Evolutionary conservation across 768 basidiomycete genomes (phyloP).

Genomic region (Serendipita vermifera): DNA sequence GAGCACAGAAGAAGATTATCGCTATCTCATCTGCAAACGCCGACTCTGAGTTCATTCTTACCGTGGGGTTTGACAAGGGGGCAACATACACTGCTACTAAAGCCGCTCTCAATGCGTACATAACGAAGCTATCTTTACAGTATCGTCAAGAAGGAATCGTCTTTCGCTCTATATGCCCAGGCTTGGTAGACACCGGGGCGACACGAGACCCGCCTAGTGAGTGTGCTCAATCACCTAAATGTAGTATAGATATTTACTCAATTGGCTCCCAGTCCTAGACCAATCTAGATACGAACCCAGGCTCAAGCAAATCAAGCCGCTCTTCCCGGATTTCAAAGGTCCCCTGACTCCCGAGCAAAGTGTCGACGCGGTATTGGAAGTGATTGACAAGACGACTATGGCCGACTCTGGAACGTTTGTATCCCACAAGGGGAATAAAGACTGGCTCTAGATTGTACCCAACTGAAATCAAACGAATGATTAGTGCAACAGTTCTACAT

Average conservation of each 20-base stretch:
- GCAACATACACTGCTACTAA: conserved; percentile 11
- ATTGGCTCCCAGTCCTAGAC: too few species aligned
- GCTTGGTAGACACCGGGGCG: not conserved
- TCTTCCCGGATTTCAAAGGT: conserved; percentile 16
- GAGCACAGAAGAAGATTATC: conserved; percentile 12
- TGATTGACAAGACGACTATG: conserved; percentile 15
- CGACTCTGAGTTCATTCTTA: conserved; percentile 9
- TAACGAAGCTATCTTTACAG: conserved; percentile 12
- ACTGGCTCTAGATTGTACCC: conserved; percentile 20
- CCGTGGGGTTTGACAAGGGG: not conserved
- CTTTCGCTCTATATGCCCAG: conserved; percentile 11
- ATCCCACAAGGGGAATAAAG: conserved; percentile 19
- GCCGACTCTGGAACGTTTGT: conserved; percentile 19
- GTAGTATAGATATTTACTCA: too few species aligned
- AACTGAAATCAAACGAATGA: too few species aligned
- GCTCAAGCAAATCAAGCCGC: conserved; percentile 12
- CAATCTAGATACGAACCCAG: conserved; percentile 11
- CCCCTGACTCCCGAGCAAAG: conserved; percentile 16
- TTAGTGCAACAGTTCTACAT: too few species aligned
- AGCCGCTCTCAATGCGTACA: conserved; percentile 4
- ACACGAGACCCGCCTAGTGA: conserved; percentile 13
- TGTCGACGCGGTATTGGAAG: conserved; percentile 16
- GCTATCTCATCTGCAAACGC: conserved; percentile 8
- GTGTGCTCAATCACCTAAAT: too few species aligned
- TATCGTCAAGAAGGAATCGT: conserved; percentile 13